phyloP scores from a whole-genome alignment of 1,284 basidiomycete genomes.

The Cutaneotrichosporon sp. region DNA sequence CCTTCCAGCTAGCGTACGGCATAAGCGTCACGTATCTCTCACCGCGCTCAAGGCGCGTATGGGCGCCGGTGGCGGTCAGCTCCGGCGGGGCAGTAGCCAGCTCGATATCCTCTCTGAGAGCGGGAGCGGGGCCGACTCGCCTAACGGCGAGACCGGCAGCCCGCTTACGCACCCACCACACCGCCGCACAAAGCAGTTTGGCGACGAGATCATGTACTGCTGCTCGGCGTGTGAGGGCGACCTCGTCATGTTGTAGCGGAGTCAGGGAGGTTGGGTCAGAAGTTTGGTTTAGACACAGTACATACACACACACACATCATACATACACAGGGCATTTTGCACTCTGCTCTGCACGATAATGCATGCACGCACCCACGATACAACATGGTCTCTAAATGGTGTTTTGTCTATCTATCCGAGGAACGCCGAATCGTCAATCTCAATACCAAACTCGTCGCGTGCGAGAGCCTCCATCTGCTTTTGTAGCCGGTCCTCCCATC shows the following conservation, averaged over 20 bases:
- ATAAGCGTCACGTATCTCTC: slow-evolving; percentile 77
- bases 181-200: slow-evolving; percentile 35
- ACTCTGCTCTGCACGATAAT: too few species aligned
- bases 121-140: slow-evolving; percentile 1
- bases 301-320: slow-evolving; percentile 1
- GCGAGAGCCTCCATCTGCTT: slow-evolving; percentile 49
- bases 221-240: slow-evolving; percentile 47
- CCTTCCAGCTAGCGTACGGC: slow-evolving; percentile 67
- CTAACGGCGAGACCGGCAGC: not conserved
- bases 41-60: slow-evolving; percentile 85
- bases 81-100: not conserved
- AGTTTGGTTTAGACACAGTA: not conserved
- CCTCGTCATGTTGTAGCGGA: slow-evolving; percentile 37
- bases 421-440: slow-evolving; percentile 49
- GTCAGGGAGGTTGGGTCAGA: not conserved
- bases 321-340: too few species aligned
- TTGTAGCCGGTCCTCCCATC: slow-evolving; percentile 45
- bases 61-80: slow-evolving; percentile 34
- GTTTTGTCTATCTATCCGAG: slow-evolving; percentile 44
- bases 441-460: slow-evolving; percentile 51
- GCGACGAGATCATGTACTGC: slow-evolving; percentile 49
- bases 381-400: not conserved
- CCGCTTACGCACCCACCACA: not conserved
- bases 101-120: slow-evolving; percentile 9
- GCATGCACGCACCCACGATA: slow-evolving; percentile 3